phyloP scores from a whole-genome alignment of 2,329 filamentous ascomycete genomes.

The Acrodontium crateriforme region DNA sequence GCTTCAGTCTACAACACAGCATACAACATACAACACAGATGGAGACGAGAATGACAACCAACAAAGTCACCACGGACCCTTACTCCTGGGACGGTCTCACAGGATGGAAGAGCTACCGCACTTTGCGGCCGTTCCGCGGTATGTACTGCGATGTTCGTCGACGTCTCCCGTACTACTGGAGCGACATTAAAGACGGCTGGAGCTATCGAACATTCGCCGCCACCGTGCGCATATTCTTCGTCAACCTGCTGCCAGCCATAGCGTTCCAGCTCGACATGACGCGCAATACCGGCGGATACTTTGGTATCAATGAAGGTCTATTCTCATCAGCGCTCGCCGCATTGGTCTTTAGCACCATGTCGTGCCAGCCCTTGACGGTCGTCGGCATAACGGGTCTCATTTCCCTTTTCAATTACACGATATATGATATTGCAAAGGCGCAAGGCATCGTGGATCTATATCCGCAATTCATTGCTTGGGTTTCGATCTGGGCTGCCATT shows the following conservation, averaged over 20 bases:
- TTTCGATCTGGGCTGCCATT: conserved; percentile 43
- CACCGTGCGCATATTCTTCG: conserved; percentile 45
- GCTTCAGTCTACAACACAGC: no score
- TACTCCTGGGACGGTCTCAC: conserved; percentile 23
- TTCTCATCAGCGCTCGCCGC: conserved; percentile 42
- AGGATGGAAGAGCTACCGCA: conserved; percentile 23
- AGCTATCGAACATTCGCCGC: conserved; percentile 42
- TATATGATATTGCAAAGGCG: conserved; percentile 40
- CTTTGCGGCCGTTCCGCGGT: conserved; percentile 33
- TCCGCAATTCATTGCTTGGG: conserved; percentile 42
- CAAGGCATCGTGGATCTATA: conserved; percentile 37
- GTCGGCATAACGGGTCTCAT: conserved; percentile 44
- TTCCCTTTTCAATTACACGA: conserved; percentile 44
- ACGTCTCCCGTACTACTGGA: conserved; percentile 41
- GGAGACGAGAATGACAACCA: conserved; percentile 1
- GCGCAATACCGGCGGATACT: conserved; percentile 38
- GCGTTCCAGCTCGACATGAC: conserved; percentile 47
- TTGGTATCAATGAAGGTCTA: conserved; percentile 43
- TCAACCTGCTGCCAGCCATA: conserved; percentile 44
- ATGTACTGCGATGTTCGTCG: conserved; percentile 42
- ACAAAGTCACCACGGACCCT: conserved; percentile 20
- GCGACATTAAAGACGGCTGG: conserved; percentile 41
- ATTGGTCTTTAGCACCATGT: conserved; percentile 39
- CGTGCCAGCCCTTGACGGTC: conserved; percentile 41
- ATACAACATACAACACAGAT: no score